These are phyloP conservation scores for Kodamaea lidongshanica DNA, from an alignment of 805 yeast genomes.

Conservation along the genomic window DNA sequence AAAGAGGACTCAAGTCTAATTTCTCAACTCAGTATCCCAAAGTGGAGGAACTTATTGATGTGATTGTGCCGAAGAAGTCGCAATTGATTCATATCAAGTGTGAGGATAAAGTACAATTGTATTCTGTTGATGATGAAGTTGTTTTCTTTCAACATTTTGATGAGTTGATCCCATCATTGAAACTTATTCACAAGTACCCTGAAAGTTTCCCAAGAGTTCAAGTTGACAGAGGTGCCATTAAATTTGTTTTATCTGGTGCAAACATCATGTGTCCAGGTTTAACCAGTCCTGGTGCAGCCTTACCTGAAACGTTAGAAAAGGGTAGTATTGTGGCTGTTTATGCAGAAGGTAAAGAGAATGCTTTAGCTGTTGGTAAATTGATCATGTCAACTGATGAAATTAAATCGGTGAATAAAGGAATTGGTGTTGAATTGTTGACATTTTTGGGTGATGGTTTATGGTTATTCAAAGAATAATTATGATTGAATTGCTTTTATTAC, in stretches of 20 bases:
- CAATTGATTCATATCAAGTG: conserved; percentile 77
- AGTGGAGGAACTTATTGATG: conserved; percentile 74
- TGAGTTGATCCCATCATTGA: conserved; percentile 69
- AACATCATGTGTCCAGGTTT: conserved; percentile 96
- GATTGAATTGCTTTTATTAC: no score
- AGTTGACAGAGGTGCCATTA: conserved; percentile 95
- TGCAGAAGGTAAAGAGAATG: conserved; percentile 90
- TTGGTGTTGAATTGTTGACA: conserved; percentile 79
- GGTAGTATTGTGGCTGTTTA: conserved; percentile 73
- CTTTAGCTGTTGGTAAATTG: conserved; percentile 85
- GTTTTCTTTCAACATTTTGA: conserved; percentile 77
- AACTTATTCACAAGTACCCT: conserved; percentile 76
- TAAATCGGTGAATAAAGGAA: conserved; percentile 74
- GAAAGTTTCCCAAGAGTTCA: conserved; percentile 76
- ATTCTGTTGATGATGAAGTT: conserved; percentile 65
- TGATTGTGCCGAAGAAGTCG: conserved; percentile 80
- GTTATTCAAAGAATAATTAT: conserved; percentile 47
- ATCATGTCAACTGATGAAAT: conserved; percentile 87
- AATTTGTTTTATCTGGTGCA: conserved; percentile 92
- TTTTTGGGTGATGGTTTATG: conserved; percentile 88
- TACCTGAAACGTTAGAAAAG: conserved; percentile 67
- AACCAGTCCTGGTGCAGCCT: conserved; percentile 74
- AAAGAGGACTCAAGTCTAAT: conserved; percentile 74
- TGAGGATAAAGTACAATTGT: conserved; percentile 80
- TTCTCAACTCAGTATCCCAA: conserved; percentile 67